phyloP scores from a whole-genome alignment of 768 basidiomycete species.

The Ramaria rubella region DNA sequence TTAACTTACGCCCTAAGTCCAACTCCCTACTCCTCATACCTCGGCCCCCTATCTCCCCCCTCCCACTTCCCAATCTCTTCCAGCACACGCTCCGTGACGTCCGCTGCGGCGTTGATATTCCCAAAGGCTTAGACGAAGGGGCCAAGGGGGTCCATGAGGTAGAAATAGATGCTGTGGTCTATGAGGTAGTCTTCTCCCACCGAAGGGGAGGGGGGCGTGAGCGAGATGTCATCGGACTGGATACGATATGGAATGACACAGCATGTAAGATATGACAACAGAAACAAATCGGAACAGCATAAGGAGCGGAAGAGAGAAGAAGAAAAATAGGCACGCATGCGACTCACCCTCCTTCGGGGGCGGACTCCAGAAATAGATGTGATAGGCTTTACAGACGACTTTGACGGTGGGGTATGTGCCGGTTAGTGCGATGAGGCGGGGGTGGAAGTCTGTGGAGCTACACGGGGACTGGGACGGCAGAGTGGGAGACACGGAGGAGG shows the following conservation, averaged over 20 bases:
- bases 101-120: slow-evolving; percentile 62
- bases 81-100: slow-evolving; percentile 57
- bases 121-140: slow-evolving; percentile 97
- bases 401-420: slow-evolving; percentile 85
- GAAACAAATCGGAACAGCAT: background rate
- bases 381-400: slow-evolving; percentile 86
- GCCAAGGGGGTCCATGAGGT: slow-evolving; percentile 94
- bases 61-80: slow-evolving; percentile 43
- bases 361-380: slow-evolving; percentile 97
- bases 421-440: slow-evolving; percentile 79
- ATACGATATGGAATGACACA: background rate
- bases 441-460: slow-evolving; percentile 70
- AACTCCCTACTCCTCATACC: no score
- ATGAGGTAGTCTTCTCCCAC: slow-evolving; percentile 89
- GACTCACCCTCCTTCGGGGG: slow-evolving; percentile 62
- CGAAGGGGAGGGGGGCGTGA: slow-evolving; percentile 23
- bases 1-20: no score
- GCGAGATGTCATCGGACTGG: background rate
- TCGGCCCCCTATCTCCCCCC: slow-evolving; percentile 14
- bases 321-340: background rate
- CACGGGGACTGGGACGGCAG: background rate
- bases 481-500: no score
- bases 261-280: no score
- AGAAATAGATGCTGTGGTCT: slow-evolving; percentile 95
- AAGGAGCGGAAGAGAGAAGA: background rate